Base-by-base conservation (phyloP, 2,329 filamentous ascomycete genomes). In the Epichloe coenophiala region DNA sequence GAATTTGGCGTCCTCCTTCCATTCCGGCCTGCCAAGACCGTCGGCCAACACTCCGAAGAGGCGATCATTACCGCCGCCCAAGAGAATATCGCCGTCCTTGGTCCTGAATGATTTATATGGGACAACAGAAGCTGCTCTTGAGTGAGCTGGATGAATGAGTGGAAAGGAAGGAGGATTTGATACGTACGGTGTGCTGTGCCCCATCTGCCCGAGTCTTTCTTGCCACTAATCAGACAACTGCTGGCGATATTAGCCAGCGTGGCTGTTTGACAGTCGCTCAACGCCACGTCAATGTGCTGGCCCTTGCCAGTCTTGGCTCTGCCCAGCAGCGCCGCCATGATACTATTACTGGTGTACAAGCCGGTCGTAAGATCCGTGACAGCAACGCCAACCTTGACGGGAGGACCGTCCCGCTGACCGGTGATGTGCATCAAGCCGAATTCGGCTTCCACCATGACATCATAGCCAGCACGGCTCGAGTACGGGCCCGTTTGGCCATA, bases 371-470 rank as follows among this genome's bases (percentile, higher is more conserved):
- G 70, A 67, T 98, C 93, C 0, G 93, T 97, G 3, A 98, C 93
- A 2, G 93, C 93, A 3, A 98, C 93, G 17, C 93, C 93, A 2
- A 98, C 93, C 69, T 98, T 98, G 39, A 96, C 93, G 0, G 93
- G 93, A 2, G 89, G 85, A 0, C 91, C 89, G 60, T 95, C 86
- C 51, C 90, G 78, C 54, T 79, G 78, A 35, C 93, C 93, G 0
- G 93, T 98, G 59, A 98, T 97, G 69, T 98, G 93, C 93, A 98
- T 98, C 51, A 98, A 71, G 1, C 93, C 93, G 70, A 98, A 90
- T 65, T 97, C 93, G 53, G 93, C 93, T 71, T 98, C 93, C 11
- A 98, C 91, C 91, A 98, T 98, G 58, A 98, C 93, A 68, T 98
- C 93, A 73, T 98, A 98, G 4, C 93, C 93, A 3, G 93, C 89